These are phyloP conservation scores for Thielaviopsis punctulata DNA, from an alignment of 2,329 filamentous ascomycete genomes.

Conservation along the genomic window DNA sequence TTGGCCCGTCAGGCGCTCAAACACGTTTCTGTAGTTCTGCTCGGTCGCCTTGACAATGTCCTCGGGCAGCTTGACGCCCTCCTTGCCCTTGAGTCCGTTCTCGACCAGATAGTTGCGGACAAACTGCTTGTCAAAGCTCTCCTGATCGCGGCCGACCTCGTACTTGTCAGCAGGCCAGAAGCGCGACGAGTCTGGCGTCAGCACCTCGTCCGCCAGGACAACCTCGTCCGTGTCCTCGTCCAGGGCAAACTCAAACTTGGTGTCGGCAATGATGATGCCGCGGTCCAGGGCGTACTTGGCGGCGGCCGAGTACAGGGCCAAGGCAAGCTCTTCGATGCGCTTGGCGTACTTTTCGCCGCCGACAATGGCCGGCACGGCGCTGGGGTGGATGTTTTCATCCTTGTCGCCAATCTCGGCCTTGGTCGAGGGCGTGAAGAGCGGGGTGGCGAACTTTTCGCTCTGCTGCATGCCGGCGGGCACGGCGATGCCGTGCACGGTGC, in stretches of 20 bases:
- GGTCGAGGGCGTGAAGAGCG: slow-evolving; percentile 61
- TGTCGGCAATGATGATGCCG: slow-evolving; percentile 26
- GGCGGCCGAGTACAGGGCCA: slow-evolving; percentile 25
- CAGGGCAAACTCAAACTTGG: slow-evolving; percentile 35
- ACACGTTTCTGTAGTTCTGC: slow-evolving; percentile 61
- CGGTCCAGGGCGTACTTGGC: slow-evolving; percentile 38
- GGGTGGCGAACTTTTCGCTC: slow-evolving; percentile 47
- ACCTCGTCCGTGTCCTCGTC: slow-evolving; percentile 18
- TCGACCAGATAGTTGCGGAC: slow-evolving; percentile 66
- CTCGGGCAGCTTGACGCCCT: slow-evolving; percentile 38
- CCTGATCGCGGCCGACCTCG: slow-evolving; percentile 53
- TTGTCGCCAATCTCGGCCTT: slow-evolving; percentile 67
- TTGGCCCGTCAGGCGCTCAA: slow-evolving; percentile 43
- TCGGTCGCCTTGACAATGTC: slow-evolving; percentile 53
- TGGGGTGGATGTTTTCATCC: slow-evolving; percentile 70
- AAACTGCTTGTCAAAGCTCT: slow-evolving; percentile 79
- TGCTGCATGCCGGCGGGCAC: slow-evolving; percentile 52
- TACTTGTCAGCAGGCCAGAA: slow-evolving; percentile 63
- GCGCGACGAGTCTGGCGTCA: slow-evolving; percentile 68
- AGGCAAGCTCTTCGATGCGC: slow-evolving; percentile 18
- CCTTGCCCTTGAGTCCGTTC: slow-evolving; percentile 37
- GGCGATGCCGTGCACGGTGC: slow-evolving; percentile 64
- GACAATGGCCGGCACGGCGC: slow-evolving; percentile 36
- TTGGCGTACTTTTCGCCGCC: slow-evolving; percentile 19
- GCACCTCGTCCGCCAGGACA: slow-evolving; percentile 54